phyloP scores from a whole-genome alignment of 345 rosid species.

The Clausena lansium region DNA sequence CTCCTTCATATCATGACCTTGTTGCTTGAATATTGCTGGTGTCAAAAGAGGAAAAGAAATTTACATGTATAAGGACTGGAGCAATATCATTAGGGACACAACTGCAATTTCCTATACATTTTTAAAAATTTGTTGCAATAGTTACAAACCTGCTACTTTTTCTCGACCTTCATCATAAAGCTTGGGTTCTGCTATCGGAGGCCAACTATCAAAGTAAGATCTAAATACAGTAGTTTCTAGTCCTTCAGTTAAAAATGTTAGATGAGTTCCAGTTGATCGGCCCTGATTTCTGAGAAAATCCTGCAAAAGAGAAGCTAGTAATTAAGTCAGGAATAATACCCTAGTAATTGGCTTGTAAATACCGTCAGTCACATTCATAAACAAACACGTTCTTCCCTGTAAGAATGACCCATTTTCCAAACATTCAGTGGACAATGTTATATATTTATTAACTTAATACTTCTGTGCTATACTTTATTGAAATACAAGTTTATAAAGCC shows the following conservation, averaged over 20 bases:
- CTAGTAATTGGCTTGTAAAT: conserved; percentile 13
- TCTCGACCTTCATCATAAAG: conserved; percentile 82
- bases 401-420: neutral
- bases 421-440: neutral
- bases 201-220: conserved; percentile 72
- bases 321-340: conserved; percentile 15
- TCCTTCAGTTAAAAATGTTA: conserved; percentile 73
- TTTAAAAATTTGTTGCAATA: conserved; percentile 9
- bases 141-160: conserved; percentile 79
- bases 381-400: neutral
- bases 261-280: conserved; percentile 51
- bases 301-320: conserved; percentile 33
- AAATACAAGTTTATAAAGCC: neutral
- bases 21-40: conserved; percentile 77
- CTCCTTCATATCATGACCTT: conserved; percentile 74
- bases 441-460: neutral
- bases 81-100: conserved; percentile 3
- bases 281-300: conserved; percentile 55
- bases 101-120: neutral
- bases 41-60: conserved; percentile 12
- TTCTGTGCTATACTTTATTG: neutral
- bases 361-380: conserved; percentile 11
- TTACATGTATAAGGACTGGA: conserved; percentile 3
- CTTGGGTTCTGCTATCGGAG: conserved; percentile 49
- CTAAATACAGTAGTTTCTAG: conserved; percentile 62